Base-by-base conservation (phyloP, 2,329 filamentous ascomycete species). In the Colletotrichum nymphaeae region DNA sequence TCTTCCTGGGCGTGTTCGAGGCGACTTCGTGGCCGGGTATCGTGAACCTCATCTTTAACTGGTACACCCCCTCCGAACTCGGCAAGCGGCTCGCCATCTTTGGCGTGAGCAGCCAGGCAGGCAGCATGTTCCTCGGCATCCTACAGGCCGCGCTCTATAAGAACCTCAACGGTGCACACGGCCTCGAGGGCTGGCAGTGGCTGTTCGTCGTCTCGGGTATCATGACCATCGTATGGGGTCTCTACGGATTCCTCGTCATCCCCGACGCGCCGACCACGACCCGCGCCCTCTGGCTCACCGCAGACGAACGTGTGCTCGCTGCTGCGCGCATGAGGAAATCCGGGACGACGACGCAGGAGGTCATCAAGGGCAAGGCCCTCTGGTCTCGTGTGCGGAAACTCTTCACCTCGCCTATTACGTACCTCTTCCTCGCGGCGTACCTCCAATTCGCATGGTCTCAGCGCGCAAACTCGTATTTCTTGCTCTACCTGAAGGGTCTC, bases 201-300 rank as follows among this genome's bases (percentile, higher is more conserved):
- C 81, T 91, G 0, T 91, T 91, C 69, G 87, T 91, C 56, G 88
- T 91, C 55, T 88, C 90, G 75, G 87, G 87, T 0, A 81, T 89
- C 52, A 89, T 90, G 75, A 88, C 87, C 2, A 81, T 91, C 3
- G 89, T 88, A 0, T 86, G 91, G 16, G 87, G 87, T 2, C 69
- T 90, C 1, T 84, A 87, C 5, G 88, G 89, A 0, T 91, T 86
- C 76, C 78, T 89, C 63, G 73, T 83, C 68, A 74, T 82, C 37
- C 78, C 78, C 1, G 78, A 79, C 65, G 74, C 75, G 16, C 78
- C 78, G 12, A 46, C 63, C 26, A 77, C 75, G n/a, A 78, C 78
- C 5, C 69, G 76, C 28, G 78, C 78, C 8, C 16, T 77, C 4
- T 83, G 82, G 80, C 71, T 84, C 22, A 80, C 76, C 0, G 68